A percentile compares a stretch with the other conserved stretches of the same genome.
These are phyloP conservation scores for Backusella liffmaniae DNA, from an alignment of 192 early-diverging fungal genomes.

Conservation along the genomic window DNA sequence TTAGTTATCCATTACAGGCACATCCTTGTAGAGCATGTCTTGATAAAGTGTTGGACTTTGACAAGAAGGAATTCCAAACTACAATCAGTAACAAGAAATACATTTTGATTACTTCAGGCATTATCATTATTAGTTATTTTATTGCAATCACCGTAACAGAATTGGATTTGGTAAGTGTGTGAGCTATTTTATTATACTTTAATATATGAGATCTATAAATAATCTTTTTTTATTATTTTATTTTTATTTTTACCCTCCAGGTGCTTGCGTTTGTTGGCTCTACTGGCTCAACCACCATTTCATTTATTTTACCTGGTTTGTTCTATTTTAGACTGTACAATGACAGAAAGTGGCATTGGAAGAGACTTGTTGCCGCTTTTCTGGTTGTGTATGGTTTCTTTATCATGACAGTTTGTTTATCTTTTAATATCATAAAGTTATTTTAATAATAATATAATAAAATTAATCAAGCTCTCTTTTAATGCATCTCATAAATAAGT, in stretches of 20 bases:
- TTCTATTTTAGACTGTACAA: constrained; percentile 87
- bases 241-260: constrained; percentile 18
- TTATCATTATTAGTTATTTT: constrained; percentile 68
- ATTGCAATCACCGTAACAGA: constrained; percentile 76
- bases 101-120: constrained; percentile 62
- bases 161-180: constrained; percentile 64
- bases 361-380: constrained; percentile 63
- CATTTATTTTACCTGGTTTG: constrained; percentile 93
- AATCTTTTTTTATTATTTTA: background rate
- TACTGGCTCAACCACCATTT: constrained; percentile 93
- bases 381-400: constrained; percentile 67
- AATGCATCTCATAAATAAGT: background rate
- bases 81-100: constrained; percentile 31
- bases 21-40: constrained; percentile 88
- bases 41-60: constrained; percentile 74
- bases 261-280: constrained; percentile 92
- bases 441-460: background rate
- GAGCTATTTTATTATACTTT: too few relatives aligned
- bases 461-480: background rate
- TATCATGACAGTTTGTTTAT: constrained; percentile 79
- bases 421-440: constrained; percentile 53
- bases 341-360: constrained; percentile 55
- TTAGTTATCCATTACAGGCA: constrained; percentile 92
- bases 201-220: too few relatives aligned
- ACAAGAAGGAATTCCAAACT: constrained; percentile 2